Evolutionary conservation across 2,329 filamentous ascomycete species (phyloP).

Genomic region (Cytospora leucostoma): DNA sequence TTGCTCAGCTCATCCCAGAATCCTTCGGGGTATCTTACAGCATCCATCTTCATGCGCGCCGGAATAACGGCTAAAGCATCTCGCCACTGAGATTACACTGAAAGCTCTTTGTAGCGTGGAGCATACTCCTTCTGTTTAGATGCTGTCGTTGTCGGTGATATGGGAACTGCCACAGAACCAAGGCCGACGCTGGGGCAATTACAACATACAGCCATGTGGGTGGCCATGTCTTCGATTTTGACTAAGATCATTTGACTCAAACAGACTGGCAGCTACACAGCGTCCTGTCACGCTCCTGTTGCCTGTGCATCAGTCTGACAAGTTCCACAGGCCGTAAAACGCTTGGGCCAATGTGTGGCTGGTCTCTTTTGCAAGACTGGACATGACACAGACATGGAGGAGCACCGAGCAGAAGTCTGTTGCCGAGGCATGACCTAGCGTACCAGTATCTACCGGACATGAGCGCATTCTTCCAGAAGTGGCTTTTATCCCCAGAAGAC

Average conservation of each 20-base stretch:
- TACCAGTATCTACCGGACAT: neutral
- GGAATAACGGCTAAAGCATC: neutral
- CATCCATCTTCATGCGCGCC: neutral
- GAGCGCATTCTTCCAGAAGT: conserved; percentile 1
- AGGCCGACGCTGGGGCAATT: conserved; percentile 4
- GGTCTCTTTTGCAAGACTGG: too few relatives aligned
- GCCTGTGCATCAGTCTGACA: neutral
- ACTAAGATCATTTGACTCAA: conserved; percentile 24
- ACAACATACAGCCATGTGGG: conserved; percentile 18
- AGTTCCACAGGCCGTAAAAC: neutral
- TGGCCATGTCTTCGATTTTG: conserved; percentile 24
- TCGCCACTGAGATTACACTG: neutral
- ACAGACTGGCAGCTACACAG: conserved; percentile 12
- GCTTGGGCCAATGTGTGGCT: too few relatives aligned
- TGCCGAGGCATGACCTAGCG: neutral
- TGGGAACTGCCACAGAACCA: conserved; percentile 4
- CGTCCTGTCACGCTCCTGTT: neutral
- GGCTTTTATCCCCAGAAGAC: neutral
- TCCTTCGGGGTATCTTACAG: neutral
- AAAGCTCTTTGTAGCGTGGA: neutral
- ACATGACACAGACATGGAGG: too few relatives aligned
- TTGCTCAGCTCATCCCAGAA: neutral
- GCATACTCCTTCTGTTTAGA: neutral
- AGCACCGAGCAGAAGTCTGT: neutral
- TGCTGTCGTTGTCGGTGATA: conserved; percentile 6